Conservation (phyloP, 2,329 filamentous ascomycete species). For the Calonectria hawksworthii region DNA sequence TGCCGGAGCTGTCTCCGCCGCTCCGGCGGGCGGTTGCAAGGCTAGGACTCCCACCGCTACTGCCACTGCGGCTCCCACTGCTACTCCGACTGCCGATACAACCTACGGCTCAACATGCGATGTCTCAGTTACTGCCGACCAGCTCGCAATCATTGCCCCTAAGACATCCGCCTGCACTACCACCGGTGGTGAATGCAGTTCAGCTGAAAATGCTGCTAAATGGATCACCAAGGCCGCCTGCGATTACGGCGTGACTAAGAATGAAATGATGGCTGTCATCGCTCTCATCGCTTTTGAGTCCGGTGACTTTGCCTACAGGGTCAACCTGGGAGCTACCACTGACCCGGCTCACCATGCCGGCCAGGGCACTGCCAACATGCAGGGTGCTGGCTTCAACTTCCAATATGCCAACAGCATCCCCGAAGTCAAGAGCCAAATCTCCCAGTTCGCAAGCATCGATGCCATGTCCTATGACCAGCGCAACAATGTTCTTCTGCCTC, state of each 20-base stretch:
- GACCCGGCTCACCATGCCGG: constrained; percentile 66
- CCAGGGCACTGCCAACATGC: constrained; percentile 77
- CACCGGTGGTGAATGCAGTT: constrained; percentile 72
- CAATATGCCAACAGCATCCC: constrained; percentile 62
- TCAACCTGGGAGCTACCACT: constrained; percentile 63
- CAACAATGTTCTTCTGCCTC: constrained; percentile 55
- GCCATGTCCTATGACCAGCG: constrained; percentile 49
- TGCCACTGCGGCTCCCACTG: neutral
- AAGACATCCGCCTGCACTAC: neutral
- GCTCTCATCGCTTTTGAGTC: constrained; percentile 81
- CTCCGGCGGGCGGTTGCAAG: constrained; percentile 3
- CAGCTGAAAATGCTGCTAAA: constrained; percentile 71
- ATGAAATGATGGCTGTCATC: constrained; percentile 65
- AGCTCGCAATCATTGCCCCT: neutral
- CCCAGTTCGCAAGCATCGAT: constrained; percentile 44
- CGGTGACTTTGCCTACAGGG: constrained; percentile 78
- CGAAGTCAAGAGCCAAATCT: constrained; percentile 52
- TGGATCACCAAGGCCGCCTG: constrained; percentile 57
- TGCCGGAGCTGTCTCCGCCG: constrained; percentile 34
- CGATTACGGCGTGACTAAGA: neutral
- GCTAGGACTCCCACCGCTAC: neutral
- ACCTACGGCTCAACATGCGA: neutral
- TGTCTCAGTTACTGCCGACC: neutral
- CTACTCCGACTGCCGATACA: neutral
- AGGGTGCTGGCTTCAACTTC: constrained; percentile 60